These are phyloP conservation scores for Sphaerulina populicola DNA, from an alignment of 2,329 filamentous ascomycete genomes.

Conservation along the genomic window DNA sequence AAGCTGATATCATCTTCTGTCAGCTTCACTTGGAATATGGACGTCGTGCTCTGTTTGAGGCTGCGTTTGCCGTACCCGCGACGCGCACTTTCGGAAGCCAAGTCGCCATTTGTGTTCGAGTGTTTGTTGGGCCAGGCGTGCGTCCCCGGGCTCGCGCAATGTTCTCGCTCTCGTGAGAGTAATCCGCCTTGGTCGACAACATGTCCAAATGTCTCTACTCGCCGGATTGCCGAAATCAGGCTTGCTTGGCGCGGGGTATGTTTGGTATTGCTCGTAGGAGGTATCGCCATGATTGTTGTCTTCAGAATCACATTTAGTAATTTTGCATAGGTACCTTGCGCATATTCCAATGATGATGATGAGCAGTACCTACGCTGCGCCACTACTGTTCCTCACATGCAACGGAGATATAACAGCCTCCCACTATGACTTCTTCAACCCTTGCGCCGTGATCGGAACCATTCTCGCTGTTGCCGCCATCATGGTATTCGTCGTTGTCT, in stretches of 20 bases:
- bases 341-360: not conserved
- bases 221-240: not conserved
- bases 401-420: slow-evolving; percentile 1
- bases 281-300: no score
- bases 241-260: slow-evolving; percentile 10
- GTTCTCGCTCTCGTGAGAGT: not conserved
- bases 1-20: slow-evolving; percentile 15
- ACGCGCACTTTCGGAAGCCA: slow-evolving; percentile 25
- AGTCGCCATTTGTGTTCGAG: slow-evolving; percentile 8
- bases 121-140: not conserved
- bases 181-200: not conserved
- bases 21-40: not conserved
- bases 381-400: slow-evolving; percentile 4
- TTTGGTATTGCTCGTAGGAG: no score
- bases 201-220: not conserved
- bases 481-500: not conserved
- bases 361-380: not conserved
- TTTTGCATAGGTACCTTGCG: not conserved
- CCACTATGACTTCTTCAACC: slow-evolving; percentile 1
- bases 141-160: not conserved
- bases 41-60: not conserved
- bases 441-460: not conserved
- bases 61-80: slow-evolving; percentile 13
- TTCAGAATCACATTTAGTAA: no score
- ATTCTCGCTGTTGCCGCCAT: slow-evolving; percentile 2